Evolutionary conservation across 495 filamentous ascomycete species (phyloP), one percentile per base, ranked within the genome.

Genomic region (Alectoria sarmentosa): DNA sequence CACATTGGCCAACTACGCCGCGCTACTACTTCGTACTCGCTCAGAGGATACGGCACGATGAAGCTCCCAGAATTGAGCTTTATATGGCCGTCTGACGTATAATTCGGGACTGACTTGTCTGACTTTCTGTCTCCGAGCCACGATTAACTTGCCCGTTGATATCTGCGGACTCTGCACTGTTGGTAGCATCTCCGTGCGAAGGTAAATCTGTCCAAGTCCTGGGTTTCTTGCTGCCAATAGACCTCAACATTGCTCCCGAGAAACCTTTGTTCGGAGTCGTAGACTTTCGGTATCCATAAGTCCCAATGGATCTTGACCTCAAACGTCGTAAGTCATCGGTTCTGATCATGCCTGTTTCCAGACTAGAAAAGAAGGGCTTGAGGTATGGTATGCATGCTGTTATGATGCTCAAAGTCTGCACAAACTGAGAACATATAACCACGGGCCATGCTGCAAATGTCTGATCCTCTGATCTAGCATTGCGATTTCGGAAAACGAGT

Each of bases 311-410:
- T 46, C 42, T 46, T 15, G 42, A 46, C 17, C 14, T 9, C 14
- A 46, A 14, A n/a, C 42, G 14, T 23, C 42, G 14, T 46, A 19
- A n/a, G n/a, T 46, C 62, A 46, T 65, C 67, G 37, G 64, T 55
- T 23, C 67, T 39, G 32, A 69, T 57, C 67, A 69, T 66, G 58
- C 67, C 67, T 14, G 67, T 66, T 36, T 69, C 67, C 13, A 69
- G 30, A 7, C 52, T 59, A 28, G 65, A 59, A 38, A 69, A 37
- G 63, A 69, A 60, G 5, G 52, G 60, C 28, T 69, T 66, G 60
- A 69, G 67, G 30, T 61, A 69, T 5, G 67, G 67, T 39, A 69
- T 36, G 26, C 67, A 69, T 13, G 67, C 58, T n/a, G 63, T 61
- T 26, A 69, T 56, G 8, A 69, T 49, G 44, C 44, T 58, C 41